Evolutionary conservation across 2,329 filamentous ascomycete species (phyloP).

Genomic region (Aspergillus sp.): DNA sequence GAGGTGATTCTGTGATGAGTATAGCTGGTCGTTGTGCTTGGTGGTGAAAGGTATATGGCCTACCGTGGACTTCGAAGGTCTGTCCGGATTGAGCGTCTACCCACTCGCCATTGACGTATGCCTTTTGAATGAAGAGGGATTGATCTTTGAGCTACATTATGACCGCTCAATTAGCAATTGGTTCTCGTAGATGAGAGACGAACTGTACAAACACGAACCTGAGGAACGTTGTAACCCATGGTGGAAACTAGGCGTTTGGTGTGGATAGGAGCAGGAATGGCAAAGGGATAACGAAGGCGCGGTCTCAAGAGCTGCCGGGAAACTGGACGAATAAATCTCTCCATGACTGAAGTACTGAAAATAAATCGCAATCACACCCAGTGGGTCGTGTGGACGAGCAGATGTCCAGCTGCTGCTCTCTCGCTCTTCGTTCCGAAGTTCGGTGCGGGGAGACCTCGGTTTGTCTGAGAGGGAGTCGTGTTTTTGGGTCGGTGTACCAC

Average conservation of each 20-base stretch:
- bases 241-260: conserved; percentile 41
- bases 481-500: background rate
- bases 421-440: background rate
- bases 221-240: conserved; percentile 44
- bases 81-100: conserved; percentile 79
- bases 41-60: conserved; percentile 4
- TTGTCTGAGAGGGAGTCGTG: background rate
- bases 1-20: background rate
- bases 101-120: conserved; percentile 94
- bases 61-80: conserved; percentile 84
- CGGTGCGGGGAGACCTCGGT: conserved; percentile 8
- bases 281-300: conserved; percentile 37
- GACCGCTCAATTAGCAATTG: conserved; percentile 8
- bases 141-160: conserved; percentile 68
- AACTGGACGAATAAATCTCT: conserved; percentile 38
- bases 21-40: background rate
- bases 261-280: conserved; percentile 33
- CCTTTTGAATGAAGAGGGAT: conserved; percentile 78
- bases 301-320: conserved; percentile 39
- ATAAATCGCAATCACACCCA: conserved; percentile 20
- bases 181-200: background rate
- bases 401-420: background rate
- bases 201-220: conserved; percentile 28
- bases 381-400: conserved; percentile 14
- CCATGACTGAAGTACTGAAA: conserved; percentile 27